Conservation (phyloP, 1,284 basidiomycete species). For the Paramarasmius palmivorus region DNA sequence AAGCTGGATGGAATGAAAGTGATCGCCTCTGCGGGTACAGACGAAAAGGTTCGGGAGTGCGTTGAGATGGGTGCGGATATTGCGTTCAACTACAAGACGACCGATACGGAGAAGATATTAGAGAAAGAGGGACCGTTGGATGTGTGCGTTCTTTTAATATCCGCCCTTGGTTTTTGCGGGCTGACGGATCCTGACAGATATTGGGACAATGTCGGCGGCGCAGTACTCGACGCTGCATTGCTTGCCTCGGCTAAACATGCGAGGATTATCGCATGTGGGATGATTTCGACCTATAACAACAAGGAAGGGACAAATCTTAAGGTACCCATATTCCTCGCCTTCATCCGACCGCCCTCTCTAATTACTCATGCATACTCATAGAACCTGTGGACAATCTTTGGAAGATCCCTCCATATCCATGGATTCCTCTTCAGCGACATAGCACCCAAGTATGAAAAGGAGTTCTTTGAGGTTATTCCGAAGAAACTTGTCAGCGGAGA, state of each 20-base stretch:
- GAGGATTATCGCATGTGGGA: conserved; percentile 15
- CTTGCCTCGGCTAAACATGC: conserved; percentile 14
- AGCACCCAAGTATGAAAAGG: conserved; percentile 21
- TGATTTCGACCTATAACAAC: conserved; percentile 1
- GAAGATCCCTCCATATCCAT: conserved; percentile 47
- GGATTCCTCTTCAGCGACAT: conserved; percentile 50
- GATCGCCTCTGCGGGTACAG: conserved; percentile 72
- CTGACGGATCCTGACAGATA: conserved; percentile 29
- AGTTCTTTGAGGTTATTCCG: conserved; percentile 45
- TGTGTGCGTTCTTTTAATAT: conserved; percentile 34
- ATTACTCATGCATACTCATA: background rate
- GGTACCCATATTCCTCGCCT: background rate
- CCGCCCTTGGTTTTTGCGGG: background rate
- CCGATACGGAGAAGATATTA: conserved; percentile 50
- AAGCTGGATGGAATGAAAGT: conserved; percentile 67
- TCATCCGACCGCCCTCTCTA: too few species aligned
- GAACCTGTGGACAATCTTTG: conserved; percentile 28
- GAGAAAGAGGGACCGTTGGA: conserved; percentile 58
- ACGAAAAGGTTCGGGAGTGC: conserved; percentile 68
- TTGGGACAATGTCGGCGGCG: conserved; percentile 36
- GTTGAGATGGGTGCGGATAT: conserved; percentile 67
- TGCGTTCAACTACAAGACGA: conserved; percentile 75
- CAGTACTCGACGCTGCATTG: conserved; percentile 24
- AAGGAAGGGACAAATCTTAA: background rate
- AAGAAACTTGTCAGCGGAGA: conserved; percentile 44